Conservation (phyloP, 2,329 filamentous ascomycete species). For the Periglandula ipomoeae region DNA sequence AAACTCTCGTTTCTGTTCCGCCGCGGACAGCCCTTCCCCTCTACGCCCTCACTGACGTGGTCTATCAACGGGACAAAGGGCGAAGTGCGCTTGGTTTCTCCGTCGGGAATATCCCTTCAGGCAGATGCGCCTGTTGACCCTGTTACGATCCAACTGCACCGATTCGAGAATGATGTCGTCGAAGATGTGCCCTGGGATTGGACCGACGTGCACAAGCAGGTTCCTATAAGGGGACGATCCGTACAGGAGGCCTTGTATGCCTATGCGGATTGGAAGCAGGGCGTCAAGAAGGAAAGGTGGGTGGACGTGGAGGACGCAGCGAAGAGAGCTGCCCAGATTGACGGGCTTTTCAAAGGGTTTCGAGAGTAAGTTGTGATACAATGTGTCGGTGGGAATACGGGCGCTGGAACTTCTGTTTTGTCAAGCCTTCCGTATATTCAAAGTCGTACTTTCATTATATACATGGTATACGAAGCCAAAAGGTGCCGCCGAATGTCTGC, state of each 20-base stretch:
- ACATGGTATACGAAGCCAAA: too few relatives aligned
- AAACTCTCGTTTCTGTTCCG: slow-evolving; percentile 35
- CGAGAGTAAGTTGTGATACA: too few relatives aligned
- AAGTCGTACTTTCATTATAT: too few relatives aligned
- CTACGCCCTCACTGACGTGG: slow-evolving; percentile 37
- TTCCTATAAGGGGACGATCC: background rate
- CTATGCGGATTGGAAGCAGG: slow-evolving; percentile 5
- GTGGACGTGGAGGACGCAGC: slow-evolving; percentile 2
- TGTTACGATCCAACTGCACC: slow-evolving; percentile 42
- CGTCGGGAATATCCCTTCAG: slow-evolving; percentile 19
- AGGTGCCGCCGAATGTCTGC: too few relatives aligned
- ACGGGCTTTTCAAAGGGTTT: background rate
- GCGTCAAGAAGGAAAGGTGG: background rate
- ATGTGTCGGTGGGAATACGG: too few relatives aligned
- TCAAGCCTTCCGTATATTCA: too few relatives aligned
- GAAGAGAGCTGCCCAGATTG: background rate
- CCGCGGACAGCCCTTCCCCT: slow-evolving; percentile 39
- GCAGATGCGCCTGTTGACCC: slow-evolving; percentile 25
- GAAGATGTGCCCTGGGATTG: slow-evolving; percentile 35
- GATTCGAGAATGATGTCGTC: slow-evolving; percentile 35
- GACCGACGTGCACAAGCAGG: slow-evolving; percentile 7
- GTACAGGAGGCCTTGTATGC: background rate
- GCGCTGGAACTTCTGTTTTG: too few relatives aligned
- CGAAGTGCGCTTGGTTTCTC: slow-evolving; percentile 33
- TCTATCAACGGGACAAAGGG: slow-evolving; percentile 42